A percentile compares a stretch with the other conserved stretches of the same genome.
Conservation (phyloP, 164 flowering plant genomes). For the Hamamelis virginiana region DNA sequence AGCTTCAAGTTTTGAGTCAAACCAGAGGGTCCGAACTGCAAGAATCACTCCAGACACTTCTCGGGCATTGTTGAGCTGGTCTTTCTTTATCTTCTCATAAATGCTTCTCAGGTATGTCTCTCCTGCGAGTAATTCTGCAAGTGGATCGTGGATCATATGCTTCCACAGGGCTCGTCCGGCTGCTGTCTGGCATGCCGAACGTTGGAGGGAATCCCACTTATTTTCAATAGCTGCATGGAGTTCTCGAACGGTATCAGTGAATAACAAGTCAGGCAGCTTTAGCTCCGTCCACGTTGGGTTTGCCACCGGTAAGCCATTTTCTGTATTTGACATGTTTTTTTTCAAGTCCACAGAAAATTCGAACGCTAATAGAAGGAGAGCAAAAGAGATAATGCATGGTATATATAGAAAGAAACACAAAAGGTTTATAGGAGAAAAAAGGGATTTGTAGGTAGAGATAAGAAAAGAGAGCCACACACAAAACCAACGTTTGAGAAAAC, state of each 20-base stretch:
- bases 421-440: slow-evolving; percentile 7
- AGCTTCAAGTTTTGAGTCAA: slow-evolving; percentile 71
- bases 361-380: slow-evolving; percentile 14
- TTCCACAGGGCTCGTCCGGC: slow-evolving; percentile 94
- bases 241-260: slow-evolving; percentile 36
- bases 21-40: slow-evolving; percentile 91
- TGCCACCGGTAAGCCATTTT: slow-evolving; percentile 29
- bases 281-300: slow-evolving; percentile 48
- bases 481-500: slow-evolving; percentile 43
- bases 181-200: slow-evolving; percentile 85
- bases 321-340: slow-evolving; percentile 39
- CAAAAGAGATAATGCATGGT: slow-evolving; percentile 29
- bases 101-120: slow-evolving; percentile 63
- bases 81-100: slow-evolving; percentile 81
- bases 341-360: neutral
- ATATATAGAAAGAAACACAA: slow-evolving; percentile 7
- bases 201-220: slow-evolving; percentile 67
- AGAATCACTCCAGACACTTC: slow-evolving; percentile 85
- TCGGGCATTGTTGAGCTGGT: slow-evolving; percentile 63
- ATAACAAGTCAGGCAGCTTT: slow-evolving; percentile 50
- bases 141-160: slow-evolving; percentile 72
- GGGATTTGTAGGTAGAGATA: slow-evolving; percentile 40
- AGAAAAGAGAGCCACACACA: slow-evolving; percentile 91
- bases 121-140: slow-evolving; percentile 81
- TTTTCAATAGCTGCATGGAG: slow-evolving; percentile 60